These are phyloP conservation scores for Debaryomyces psychrophilus DNA, from an alignment of 1,139 yeast genomes.

Conservation along the genomic window DNA sequence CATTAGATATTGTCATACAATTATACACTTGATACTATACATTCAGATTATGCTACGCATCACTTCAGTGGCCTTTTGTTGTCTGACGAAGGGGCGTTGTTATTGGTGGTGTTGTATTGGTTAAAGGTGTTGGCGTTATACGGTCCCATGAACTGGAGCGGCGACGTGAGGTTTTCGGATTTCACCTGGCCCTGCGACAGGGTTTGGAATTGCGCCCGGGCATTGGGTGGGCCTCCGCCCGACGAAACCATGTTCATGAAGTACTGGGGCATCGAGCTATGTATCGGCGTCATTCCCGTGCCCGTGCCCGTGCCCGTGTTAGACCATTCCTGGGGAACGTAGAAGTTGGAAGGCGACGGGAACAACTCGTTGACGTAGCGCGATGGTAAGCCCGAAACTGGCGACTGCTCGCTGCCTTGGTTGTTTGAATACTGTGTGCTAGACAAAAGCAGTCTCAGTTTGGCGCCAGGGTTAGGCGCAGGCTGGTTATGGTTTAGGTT, in stretches of 20 bases:
- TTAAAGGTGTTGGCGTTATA: constrained; percentile 8
- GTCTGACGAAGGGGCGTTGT: neutral
- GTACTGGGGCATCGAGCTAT: constrained; percentile 29
- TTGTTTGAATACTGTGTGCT: constrained; percentile 8
- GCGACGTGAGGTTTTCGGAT: constrained; percentile 13
- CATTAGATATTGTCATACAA: constrained; percentile 1
- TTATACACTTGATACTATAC: constrained; percentile 1
- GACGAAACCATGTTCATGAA: constrained; percentile 28
- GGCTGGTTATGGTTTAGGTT: constrained; percentile 1
- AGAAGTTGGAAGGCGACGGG: constrained; percentile 58
- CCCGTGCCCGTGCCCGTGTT: constrained; percentile 34
- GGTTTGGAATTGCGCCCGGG: neutral
- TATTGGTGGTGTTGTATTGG: constrained; percentile 2
- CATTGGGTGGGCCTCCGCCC: constrained; percentile 5
- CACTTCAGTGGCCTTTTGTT: neutral
- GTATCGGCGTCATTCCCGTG: constrained; percentile 46
- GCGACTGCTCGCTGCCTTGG: constrained; percentile 48
- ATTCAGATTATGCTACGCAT: neutral
- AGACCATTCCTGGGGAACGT: constrained; percentile 52
- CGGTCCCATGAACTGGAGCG: constrained; percentile 17
- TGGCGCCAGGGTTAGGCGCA: neutral
- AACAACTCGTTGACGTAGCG: constrained; percentile 57
- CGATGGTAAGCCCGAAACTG: constrained; percentile 53
- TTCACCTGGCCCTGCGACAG: constrained; percentile 7
- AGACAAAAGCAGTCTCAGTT: constrained; percentile 3